A percentile compares a stretch with the other conserved stretches of the same genome.
Evolutionary conservation across 2,329 filamentous ascomycete species (phyloP).

Genomic region (Neonectria hederae): DNA sequence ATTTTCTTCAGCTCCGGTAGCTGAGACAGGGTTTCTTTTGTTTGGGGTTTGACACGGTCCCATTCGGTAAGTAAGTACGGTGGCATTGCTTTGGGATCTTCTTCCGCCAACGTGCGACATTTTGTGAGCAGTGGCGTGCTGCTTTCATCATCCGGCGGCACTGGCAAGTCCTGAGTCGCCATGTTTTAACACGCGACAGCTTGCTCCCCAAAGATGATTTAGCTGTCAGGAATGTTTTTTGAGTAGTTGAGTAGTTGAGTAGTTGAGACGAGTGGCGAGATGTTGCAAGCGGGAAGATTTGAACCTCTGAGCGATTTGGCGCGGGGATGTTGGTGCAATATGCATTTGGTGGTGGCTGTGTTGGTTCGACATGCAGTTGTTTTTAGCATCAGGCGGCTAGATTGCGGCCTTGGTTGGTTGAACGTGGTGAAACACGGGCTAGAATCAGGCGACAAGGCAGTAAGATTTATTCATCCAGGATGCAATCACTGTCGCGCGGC

Average conservation of each 20-base stretch:
- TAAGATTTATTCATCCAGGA: too few species aligned
- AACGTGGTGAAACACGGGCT: background rate
- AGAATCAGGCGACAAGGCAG: too few species aligned
- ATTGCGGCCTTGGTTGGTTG: background rate
- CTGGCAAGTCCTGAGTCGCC: too few species aligned
- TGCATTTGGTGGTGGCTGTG: background rate
- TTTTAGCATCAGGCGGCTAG: background rate
- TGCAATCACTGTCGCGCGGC: background rate
- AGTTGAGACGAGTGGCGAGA: background rate
- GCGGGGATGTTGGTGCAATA: background rate
- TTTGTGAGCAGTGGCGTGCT: background rate
- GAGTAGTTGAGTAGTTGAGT: background rate
- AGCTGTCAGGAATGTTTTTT: background rate
- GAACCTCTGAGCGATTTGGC: background rate
- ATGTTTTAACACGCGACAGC: background rate
- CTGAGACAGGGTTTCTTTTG: background rate
- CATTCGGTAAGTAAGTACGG: background rate
- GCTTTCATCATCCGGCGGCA: background rate
- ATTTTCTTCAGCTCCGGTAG: background rate
- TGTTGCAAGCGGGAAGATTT: background rate
- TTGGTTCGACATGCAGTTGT: background rate
- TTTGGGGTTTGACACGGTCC: background rate
- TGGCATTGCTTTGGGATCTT: background rate
- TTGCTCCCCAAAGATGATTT: background rate
- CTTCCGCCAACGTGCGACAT: background rate